Evolutionary conservation across 2,329 filamentous ascomycete genomes (phyloP), one percentile per base, ranked within the genome.

Genomic region (Cladosporium sphaerospermum): DNA sequence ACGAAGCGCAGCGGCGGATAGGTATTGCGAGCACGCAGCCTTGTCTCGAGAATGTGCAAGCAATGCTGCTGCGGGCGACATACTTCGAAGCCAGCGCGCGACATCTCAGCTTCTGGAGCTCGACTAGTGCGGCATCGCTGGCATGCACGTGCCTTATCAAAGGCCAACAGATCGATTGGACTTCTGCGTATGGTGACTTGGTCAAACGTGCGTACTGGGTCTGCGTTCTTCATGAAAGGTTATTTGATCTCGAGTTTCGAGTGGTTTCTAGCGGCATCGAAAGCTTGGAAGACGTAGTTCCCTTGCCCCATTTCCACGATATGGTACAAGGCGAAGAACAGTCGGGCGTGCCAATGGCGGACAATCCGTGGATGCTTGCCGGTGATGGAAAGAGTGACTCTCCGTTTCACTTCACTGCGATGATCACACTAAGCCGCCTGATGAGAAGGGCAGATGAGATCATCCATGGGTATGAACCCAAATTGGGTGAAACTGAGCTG

Each of bases 91-190:
- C 60, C 5, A 59, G 53, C 18, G 59, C 57, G 39, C 52, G 55
- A 9, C 56, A 61, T 56, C 54, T 83, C 77, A 80, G 83, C 56
- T 82, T 81, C 57, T 84, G 81, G 81, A 74, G 79, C 49, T 77
- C 79, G 66, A 75, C 73, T 7, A 75, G 75, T 4, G 73, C 72
- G n/a, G 80, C 81, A 4, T 82, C 80, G 1, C 67, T 77, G 58
- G 75, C 79, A 14, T 82, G 79, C 57, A 78, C 80, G 61, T 72
- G 78, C 2, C 63, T 83, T 36, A 71, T 83, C 55, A 74, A 73
- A 39, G 80, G 78, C 52, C 61, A 66, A 45, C 52, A 69, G 0
- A 70, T 74, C 32, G 74, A 77, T 54, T 73, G 78, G 66, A 66
- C 70, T 14, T 74, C 75, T 1, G 64, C 71, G 3, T 70, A 69